Base-by-base conservation (phyloP, 1,284 basidiomycete species). In the Ustilago crameri region DNA sequence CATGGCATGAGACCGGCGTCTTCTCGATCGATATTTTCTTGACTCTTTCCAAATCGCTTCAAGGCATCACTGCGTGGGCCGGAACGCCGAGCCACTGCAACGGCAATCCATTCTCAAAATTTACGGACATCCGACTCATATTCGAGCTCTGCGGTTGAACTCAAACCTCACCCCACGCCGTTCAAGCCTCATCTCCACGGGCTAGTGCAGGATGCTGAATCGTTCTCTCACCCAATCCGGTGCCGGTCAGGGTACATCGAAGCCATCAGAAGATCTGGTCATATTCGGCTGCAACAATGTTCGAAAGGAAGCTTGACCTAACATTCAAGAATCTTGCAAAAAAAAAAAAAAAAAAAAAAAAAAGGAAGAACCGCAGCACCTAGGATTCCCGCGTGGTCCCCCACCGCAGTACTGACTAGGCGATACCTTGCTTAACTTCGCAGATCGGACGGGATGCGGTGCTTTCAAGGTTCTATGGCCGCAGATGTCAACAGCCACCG, bases 341-440 rank as follows among this genome's bases (percentile, higher is more conserved):
- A 12, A 30, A 12, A 30, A 30, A 9, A 30, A 14, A 22, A 45
- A 42, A 42, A 42, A 23, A 18, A 23, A 23, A 22, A 42, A 42
- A 42, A 42, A 42, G 18, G 15, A 42, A 23, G 20, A 62, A 55
- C 43, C 43, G 51, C 43, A 51, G 88, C 89, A 90, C 88, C 88
- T 86, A 89, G 89, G 89, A 90, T 90, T 90, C 89, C 89, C 88
- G 86, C 87, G 88, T 90, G 89, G 89, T 90, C 89, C 89, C 89
- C 89, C 89, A 90, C 89, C 89, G 86, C 90, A 89, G 89, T 90
- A 90, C 89, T 90, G 89, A 89, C 89, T 89, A 84, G 87, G 88
- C 88, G 87, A 89, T 88, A 90, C 88, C 87, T 87, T 86, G 88
- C 87, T 90, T 90, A 89, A 89, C 88, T 42, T 42, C 88, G 87